Percentiles rank a stretch among this genome's conserved stretches.
These are phyloP conservation scores for Aureobasidium uvarum DNA, from an alignment of 2,329 filamentous ascomycete genomes.

Conservation along the genomic window DNA sequence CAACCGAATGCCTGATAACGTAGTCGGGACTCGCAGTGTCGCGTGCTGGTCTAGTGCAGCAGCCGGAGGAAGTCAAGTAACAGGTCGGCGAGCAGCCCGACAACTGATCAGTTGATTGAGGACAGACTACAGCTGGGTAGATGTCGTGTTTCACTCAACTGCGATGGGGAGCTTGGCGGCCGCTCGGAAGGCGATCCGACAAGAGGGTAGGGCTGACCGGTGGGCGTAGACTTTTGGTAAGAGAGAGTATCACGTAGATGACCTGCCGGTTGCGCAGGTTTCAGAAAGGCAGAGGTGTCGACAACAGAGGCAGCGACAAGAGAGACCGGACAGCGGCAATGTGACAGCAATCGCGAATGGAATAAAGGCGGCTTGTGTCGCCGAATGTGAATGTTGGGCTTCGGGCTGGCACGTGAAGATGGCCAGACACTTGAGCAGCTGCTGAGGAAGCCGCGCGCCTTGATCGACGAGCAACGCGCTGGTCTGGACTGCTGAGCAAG, in stretches of 20 bases:
- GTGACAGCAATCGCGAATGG: not conserved
- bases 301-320: not conserved
- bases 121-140: slow-evolving; percentile 23
- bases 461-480: not conserved
- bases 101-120: slow-evolving; percentile 21
- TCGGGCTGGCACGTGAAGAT: slow-evolving; percentile 5
- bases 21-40: not conserved
- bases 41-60: slow-evolving; percentile 14
- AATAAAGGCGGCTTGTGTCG: slow-evolving; percentile 12
- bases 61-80: slow-evolving; percentile 12
- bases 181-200: slow-evolving; percentile 15
- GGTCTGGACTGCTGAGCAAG: slow-evolving; percentile 15
- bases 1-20: slow-evolving; percentile 30
- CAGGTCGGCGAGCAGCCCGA: slow-evolving; percentile 20
- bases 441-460: slow-evolving; percentile 2
- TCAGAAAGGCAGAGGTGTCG: not conserved
- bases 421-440: not conserved
- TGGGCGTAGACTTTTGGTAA: not conserved
- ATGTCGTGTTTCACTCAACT: slow-evolving; percentile 26
- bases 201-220: slow-evolving; percentile 6
- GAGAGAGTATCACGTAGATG: slow-evolving; percentile 14
- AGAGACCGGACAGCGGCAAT: not conserved
- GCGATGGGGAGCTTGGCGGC: slow-evolving; percentile 21
- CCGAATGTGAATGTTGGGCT: slow-evolving; percentile 7
- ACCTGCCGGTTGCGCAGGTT: not conserved